Evolutionary conservation across 257 asterid genomes (phyloP).

Genomic region (Gardenia jasminoides): DNA sequence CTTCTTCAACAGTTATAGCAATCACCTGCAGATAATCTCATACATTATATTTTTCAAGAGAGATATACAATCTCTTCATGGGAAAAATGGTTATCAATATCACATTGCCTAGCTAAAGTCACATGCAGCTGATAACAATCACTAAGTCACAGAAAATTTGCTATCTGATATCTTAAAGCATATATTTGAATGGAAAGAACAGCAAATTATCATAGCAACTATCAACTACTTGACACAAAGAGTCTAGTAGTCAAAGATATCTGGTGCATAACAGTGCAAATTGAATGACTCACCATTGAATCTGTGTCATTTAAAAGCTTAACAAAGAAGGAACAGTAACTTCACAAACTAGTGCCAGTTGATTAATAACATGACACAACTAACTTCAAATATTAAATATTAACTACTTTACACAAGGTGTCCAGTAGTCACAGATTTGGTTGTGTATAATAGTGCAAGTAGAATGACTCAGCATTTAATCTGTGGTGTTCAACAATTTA

Average conservation of each 20-base stretch:
- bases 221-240: neutral
- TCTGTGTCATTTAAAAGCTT: neutral
- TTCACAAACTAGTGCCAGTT: neutral
- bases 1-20: conserved; percentile 90
- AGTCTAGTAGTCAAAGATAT: neutral
- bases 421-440: neutral
- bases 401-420: neutral
- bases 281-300: neutral
- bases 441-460: neutral
- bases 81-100: neutral
- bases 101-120: neutral
- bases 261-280: neutral
- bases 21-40: conserved; percentile 45
- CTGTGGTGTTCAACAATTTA: neutral
- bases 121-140: neutral
- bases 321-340: neutral
- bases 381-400: neutral
- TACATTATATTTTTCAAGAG: neutral
- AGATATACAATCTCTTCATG: neutral
- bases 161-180: neutral
- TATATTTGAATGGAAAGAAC: neutral
- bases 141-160: neutral
- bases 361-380: too few relatives aligned
- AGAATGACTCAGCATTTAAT: neutral
- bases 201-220: neutral